A percentile compares a stretch with the other conserved stretches of the same genome.
These are phyloP conservation scores for Pseudopyrenochaeta lycopersici DNA, from an alignment of 2,329 filamentous ascomycete genomes.

Conservation along the genomic window DNA sequence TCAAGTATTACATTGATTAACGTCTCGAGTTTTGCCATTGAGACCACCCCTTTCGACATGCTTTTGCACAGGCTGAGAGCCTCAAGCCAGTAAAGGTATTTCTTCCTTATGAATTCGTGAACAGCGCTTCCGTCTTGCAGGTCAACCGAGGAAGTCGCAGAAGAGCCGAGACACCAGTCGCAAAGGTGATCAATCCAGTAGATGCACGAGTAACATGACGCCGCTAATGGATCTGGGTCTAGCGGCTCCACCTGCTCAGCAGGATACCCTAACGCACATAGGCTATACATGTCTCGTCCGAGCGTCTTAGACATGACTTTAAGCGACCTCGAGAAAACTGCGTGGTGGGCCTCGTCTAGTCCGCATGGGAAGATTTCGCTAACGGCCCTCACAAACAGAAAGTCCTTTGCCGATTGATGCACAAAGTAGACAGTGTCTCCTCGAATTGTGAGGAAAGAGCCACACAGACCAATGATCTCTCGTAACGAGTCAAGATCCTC, in stretches of 20 bases:
- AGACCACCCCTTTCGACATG: slow-evolving; percentile 6
- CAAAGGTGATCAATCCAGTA: slow-evolving; percentile 49
- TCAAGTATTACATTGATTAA: too few species aligned
- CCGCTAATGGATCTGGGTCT: slow-evolving; percentile 33
- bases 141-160: too few species aligned
- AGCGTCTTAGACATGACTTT: slow-evolving; percentile 25
- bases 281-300: slow-evolving; percentile 34
- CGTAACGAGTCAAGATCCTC: slow-evolving; percentile 44
- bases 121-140: slow-evolving; percentile 1
- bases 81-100: too few species aligned
- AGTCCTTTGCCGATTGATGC: too few species aligned
- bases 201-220: slow-evolving; percentile 37
- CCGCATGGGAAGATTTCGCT: slow-evolving; percentile 42
- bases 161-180: slow-evolving; percentile 6
- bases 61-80: slow-evolving; percentile 9
- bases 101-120: slow-evolving; percentile 4
- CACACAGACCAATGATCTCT: too few species aligned
- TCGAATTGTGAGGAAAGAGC: too few species aligned
- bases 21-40: slow-evolving; percentile 3
- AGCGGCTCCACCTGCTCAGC: slow-evolving; percentile 26
- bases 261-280: slow-evolving; percentile 21
- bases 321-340: slow-evolving; percentile 43
- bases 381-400: slow-evolving; percentile 14
- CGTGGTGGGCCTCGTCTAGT: slow-evolving; percentile 6
- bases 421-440: too few species aligned